Percentiles rank a stretch among this genome's conserved stretches.
These are phyloP conservation scores for Teunomyces aglyptinius DNA, from an alignment of 805 yeast species.

Conservation along the genomic window DNA sequence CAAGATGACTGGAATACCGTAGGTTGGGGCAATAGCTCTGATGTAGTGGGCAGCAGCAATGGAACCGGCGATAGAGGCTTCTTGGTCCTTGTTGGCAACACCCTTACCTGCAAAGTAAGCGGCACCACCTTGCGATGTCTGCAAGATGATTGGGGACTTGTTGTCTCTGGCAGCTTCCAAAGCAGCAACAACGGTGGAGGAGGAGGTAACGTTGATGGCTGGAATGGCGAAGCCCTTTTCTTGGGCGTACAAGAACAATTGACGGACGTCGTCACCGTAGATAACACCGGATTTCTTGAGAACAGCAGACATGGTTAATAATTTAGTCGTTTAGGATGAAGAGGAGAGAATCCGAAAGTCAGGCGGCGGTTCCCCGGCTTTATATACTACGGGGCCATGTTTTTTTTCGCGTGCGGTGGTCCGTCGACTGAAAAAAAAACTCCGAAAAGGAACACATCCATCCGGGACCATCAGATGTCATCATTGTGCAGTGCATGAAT, in stretches of 20 bases:
- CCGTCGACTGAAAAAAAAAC: slow-evolving; percentile 3
- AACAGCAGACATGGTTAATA: slow-evolving; percentile 56
- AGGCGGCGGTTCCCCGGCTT: slow-evolving; percentile 6
- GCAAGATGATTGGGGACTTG: slow-evolving; percentile 90
- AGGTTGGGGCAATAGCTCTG: slow-evolving; percentile 92
- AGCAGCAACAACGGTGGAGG: slow-evolving; percentile 76
- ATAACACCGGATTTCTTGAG: slow-evolving; percentile 93
- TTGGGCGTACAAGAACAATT: slow-evolving; percentile 88
- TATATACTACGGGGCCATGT: slow-evolving; percentile 6
- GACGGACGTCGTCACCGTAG: slow-evolving; percentile 94
- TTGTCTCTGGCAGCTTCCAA: slow-evolving; percentile 49
- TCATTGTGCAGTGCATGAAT: slow-evolving; percentile 2
- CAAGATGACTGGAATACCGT: slow-evolving; percentile 94
- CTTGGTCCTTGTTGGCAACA: slow-evolving; percentile 88
- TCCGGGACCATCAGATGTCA: slow-evolving; percentile 8
- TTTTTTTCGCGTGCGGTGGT: slow-evolving; percentile 2
- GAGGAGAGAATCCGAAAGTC: neutral
- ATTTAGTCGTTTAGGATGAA: neutral
- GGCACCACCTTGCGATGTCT: slow-evolving; percentile 98
- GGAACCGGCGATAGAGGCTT: slow-evolving; percentile 91
- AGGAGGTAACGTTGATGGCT: slow-evolving; percentile 96
- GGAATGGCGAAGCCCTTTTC: slow-evolving; percentile 94
- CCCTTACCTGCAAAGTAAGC: slow-evolving; percentile 99
- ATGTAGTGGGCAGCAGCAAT: slow-evolving; percentile 98
- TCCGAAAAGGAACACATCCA: slow-evolving; percentile 12